Evolutionary conservation across 768 basidiomycete species (phyloP), one percentile per base, ranked within the genome.

Genomic region (Leccinum incarnatum): DNA sequence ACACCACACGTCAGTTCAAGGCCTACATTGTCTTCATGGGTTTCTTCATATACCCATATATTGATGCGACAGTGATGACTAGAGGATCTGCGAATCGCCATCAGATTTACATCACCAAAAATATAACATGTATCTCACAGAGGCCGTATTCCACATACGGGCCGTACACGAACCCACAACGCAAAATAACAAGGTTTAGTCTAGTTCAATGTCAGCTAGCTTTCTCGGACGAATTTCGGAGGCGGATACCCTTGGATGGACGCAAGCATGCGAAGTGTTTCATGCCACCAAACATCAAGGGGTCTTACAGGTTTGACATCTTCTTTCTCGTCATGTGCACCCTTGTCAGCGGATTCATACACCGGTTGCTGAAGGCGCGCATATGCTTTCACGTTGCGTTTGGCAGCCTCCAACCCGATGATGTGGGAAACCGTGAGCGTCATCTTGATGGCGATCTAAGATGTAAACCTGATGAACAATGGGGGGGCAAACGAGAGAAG

Each of bases 251-350:
- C 82, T 61, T 84, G 78, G 56, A 93, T 90, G 5, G 85, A 83
- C 21, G 86, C 89, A 60, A 94, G 70, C 69, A 83, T 83, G 34
- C 92, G 82, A 25, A 90, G 76, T 1, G 89, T 84, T 76, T 94
- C 93, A 64, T 95, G 93, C 90, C 91, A 94, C 93, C 93, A 95
- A 17, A 77, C 83, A 17, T 93, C 92, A 59, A 86, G 73, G 6
- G 84, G 81, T 48, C 85, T 87, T 19, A 77, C 73, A 11, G 93
- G 91, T 67, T 89, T 88, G 51, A 86, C 74, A 57, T 88, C 85
- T 49, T 89, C 87, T 69, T 85, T 87, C 76, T 93, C 93, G 54
- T 83, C 77, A 60, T 85, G 81, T 17, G 77, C 61, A 42, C 80
- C 81, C 71, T 90, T 92, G 60, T 82, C 83, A 8, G 83, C 77